These are phyloP conservation scores for Gossypium anomalum DNA, from an alignment of 345 rosid genomes.

Conservation along the genomic window DNA sequence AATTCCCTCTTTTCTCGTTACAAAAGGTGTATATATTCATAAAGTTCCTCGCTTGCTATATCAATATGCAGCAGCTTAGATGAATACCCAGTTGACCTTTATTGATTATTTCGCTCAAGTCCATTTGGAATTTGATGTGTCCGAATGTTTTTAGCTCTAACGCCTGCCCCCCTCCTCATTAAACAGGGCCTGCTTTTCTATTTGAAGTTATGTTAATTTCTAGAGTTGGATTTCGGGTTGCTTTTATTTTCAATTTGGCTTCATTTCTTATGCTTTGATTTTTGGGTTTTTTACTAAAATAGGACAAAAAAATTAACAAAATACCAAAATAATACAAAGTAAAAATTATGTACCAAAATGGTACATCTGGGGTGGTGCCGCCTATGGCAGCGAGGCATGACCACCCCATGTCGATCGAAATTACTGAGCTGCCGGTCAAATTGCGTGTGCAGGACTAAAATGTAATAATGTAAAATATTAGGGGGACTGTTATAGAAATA, in stretches of 20 bases:
- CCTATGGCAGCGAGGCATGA: no score
- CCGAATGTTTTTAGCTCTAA: neutral
- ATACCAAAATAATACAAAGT: no score
- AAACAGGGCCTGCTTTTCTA: neutral
- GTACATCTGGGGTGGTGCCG: no score
- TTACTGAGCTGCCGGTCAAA: no score
- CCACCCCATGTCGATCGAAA: no score
- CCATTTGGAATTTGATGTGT: neutral
- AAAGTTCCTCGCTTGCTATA: neutral
- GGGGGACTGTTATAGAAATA: no score
- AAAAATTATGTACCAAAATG: no score
- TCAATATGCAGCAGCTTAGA: neutral
- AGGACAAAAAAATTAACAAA: no score
- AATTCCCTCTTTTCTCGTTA: neutral
- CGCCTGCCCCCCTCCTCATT: neutral
- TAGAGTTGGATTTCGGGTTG: constrained; percentile 36
- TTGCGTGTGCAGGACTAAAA: no score
- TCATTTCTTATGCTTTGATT: neutral
- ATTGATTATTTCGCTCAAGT: neutral
- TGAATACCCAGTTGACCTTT: constrained; percentile 6
- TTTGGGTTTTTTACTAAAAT: no score
- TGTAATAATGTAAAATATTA: no score
- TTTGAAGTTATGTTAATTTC: constrained; percentile 37
- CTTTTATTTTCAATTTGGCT: neutral
- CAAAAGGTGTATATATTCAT: neutral